Evolutionary conservation across 2,329 filamentous ascomycete species (phyloP).

Genomic region (Amesomyces nigricolor): DNA sequence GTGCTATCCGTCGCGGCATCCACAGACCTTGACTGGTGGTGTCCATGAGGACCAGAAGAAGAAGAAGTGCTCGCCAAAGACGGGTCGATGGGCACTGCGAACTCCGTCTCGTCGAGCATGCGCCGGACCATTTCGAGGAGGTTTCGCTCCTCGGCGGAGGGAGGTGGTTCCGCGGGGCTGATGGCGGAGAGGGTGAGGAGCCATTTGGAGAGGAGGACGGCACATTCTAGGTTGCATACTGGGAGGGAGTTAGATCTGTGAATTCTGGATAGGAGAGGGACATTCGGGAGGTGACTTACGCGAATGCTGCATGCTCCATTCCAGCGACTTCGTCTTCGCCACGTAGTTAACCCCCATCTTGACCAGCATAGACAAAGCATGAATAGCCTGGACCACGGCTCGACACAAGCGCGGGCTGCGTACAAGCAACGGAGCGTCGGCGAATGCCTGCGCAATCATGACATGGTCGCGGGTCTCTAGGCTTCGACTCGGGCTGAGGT

Average conservation of each 20-base stretch:
- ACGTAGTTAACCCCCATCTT: conserved; percentile 59
- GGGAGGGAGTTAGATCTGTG: not conserved
- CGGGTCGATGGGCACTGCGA: conserved; percentile 54
- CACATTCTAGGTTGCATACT: conserved; percentile 59
- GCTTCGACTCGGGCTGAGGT: conserved; percentile 56
- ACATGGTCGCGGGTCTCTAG: conserved; percentile 60
- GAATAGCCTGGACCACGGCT: conserved; percentile 62
- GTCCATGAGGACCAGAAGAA: conserved; percentile 29
- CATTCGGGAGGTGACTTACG: conserved; percentile 37
- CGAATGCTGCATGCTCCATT: conserved; percentile 60
- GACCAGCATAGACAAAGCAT: conserved; percentile 62
- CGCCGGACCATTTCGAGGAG: conserved; percentile 51
- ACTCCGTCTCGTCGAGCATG: conserved; percentile 58
- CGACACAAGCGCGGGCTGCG: conserved; percentile 56
- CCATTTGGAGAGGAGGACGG: conserved; percentile 56
- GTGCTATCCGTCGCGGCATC: conserved; percentile 45
- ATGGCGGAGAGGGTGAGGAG: conserved; percentile 51
- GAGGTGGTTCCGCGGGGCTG: conserved; percentile 44
- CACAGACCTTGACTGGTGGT: conserved; percentile 34
- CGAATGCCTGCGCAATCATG: conserved; percentile 56
- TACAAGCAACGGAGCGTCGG: conserved; percentile 51
- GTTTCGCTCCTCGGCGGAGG: conserved; percentile 47
- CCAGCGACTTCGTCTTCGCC: conserved; percentile 53
- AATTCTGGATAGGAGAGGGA: not conserved
- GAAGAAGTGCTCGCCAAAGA: conserved; percentile 40